Evolutionary conservation across 768 basidiomycete genomes (phyloP).

Genomic region (Phanerodontia chrysosporium): DNA sequence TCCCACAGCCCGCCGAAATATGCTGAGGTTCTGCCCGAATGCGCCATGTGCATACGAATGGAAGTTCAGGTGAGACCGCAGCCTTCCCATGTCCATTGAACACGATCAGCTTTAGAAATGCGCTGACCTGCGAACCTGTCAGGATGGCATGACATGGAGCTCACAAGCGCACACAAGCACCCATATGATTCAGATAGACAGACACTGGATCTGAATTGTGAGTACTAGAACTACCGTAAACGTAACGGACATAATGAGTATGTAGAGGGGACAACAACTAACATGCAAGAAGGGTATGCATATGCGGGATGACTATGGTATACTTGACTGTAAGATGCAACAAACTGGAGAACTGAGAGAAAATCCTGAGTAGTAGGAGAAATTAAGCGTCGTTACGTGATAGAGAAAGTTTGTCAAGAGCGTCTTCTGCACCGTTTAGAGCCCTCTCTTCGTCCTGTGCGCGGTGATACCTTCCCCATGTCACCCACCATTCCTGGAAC

Average conservation of each 20-base stretch:
- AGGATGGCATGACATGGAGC: background rate
- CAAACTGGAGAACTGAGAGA: background rate
- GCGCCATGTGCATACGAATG: too few species aligned
- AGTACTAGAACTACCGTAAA: background rate
- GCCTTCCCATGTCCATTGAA: too few species aligned
- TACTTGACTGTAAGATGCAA: background rate
- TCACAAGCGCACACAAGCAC: slow-evolving; percentile 1
- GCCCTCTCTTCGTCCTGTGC: background rate
- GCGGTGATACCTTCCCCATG: slow-evolving; percentile 45
- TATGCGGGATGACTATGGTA: background rate
- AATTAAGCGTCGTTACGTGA: background rate
- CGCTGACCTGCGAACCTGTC: background rate
- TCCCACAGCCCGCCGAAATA: background rate
- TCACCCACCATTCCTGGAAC: slow-evolving; percentile 53
- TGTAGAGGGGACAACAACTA: background rate
- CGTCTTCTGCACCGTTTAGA: background rate
- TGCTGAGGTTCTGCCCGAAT: too few species aligned
- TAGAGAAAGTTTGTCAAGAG: background rate
- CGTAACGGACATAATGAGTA: background rate
- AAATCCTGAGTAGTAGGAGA: background rate
- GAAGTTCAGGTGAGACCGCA: too few species aligned
- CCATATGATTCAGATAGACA: background rate
- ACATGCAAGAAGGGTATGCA: slow-evolving; percentile 1
- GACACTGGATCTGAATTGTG: background rate
- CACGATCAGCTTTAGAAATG: background rate